phyloP scores from a whole-genome alignment of 2,329 filamentous ascomycete species.

The Calonectria fujianensis region DNA sequence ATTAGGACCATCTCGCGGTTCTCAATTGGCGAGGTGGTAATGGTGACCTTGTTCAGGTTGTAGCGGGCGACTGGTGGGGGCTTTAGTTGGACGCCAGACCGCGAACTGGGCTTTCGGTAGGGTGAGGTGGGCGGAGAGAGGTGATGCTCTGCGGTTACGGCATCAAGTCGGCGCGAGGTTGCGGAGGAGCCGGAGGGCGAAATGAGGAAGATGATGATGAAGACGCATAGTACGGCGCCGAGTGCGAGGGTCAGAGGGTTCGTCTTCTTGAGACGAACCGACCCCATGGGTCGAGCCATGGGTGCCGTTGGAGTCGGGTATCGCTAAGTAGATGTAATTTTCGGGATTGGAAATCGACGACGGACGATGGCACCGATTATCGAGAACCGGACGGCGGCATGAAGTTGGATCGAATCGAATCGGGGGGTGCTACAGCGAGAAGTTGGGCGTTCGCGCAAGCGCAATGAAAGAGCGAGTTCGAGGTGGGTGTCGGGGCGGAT shows the following conservation, averaged over 20 bases:
- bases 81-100: conserved; percentile 56
- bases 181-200: conserved; percentile 72
- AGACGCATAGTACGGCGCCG: conserved; percentile 82
- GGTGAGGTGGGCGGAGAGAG: conserved; percentile 66
- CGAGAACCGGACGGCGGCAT: conserved; percentile 48
- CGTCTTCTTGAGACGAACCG: conserved; percentile 85
- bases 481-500: neutral
- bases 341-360: conserved; percentile 31
- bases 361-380: conserved; percentile 50
- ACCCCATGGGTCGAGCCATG: conserved; percentile 77
- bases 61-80: conserved; percentile 94
- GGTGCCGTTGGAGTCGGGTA: conserved; percentile 48
- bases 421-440: conserved; percentile 32
- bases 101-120: conserved; percentile 63
- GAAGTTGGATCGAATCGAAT: conserved; percentile 45
- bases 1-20: conserved; percentile 93
- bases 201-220: conserved; percentile 80
- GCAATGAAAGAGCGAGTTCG: conserved; percentile 26
- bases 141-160: conserved; percentile 67
- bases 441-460: conserved; percentile 27
- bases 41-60: conserved; percentile 95
- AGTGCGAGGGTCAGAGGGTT: conserved; percentile 85
- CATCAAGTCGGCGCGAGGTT: conserved; percentile 65
- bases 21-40: conserved; percentile 82
- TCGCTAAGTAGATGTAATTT: conserved; percentile 32